A percentile compares a stretch with the other conserved stretches of the same genome.
Conservation (phyloP, 2,329 filamentous ascomycete genomes). For the Calycina herbarum region DNA sequence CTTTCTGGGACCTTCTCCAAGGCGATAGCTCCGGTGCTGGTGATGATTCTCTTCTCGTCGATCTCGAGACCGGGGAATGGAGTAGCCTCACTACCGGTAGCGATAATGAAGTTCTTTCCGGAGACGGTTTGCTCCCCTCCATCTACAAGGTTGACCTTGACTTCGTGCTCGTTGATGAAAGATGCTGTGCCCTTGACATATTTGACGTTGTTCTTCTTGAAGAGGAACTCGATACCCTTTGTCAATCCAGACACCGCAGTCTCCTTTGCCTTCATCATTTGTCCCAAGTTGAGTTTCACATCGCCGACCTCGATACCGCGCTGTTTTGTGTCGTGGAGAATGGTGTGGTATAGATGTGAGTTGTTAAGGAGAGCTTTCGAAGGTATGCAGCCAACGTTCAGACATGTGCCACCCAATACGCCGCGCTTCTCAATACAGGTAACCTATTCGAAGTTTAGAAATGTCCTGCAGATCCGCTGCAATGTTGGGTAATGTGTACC, state of each 20-base stretch:
- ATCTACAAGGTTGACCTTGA: conserved; percentile 87
- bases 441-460: conserved; percentile 57
- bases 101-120: conserved; percentile 98
- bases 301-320: conserved; percentile 97
- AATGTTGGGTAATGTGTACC: conserved; percentile 51
- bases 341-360: conserved; percentile 96
- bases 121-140: conserved; percentile 85
- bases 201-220: conserved; percentile 99
- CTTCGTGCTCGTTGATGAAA: conserved; percentile 84
- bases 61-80: conserved; percentile 95
- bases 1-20: conserved; percentile 91
- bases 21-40: conserved; percentile 90
- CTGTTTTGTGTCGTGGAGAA: conserved; percentile 94
- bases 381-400: conserved; percentile 99
- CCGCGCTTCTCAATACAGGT: conserved; percentile 98
- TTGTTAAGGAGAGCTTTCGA: conserved; percentile 99
- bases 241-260: conserved; percentile 84
- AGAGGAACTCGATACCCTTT: conserved; percentile 95
- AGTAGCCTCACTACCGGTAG: conserved; percentile 91
- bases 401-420: conserved; percentile 89
- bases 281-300: conserved; percentile 90
- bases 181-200: conserved; percentile 93
- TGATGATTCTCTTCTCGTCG: conserved; percentile 96
- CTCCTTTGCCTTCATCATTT: conserved; percentile 99
- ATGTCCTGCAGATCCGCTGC: not conserved